Evolutionary conservation across 1,284 basidiomycete genomes (phyloP).

Genomic region (Inonotus obliquus): DNA sequence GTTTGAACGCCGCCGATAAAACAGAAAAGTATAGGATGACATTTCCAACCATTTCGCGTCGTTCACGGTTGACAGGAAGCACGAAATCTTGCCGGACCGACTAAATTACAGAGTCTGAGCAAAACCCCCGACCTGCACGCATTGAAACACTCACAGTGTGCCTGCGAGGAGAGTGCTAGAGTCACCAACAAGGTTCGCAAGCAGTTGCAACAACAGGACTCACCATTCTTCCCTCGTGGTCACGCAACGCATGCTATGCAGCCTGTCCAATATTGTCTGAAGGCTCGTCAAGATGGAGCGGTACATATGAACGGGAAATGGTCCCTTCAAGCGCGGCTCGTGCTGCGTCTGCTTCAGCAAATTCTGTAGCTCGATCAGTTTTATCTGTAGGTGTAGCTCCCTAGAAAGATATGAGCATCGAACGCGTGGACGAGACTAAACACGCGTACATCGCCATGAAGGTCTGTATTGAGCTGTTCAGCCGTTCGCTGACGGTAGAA

Average conservation of each 20-base stretch:
- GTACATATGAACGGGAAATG: slow-evolving; percentile 82
- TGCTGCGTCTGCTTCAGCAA: slow-evolving; percentile 85
- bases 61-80: slow-evolving; percentile 79
- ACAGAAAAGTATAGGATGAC: slow-evolving; percentile 90
- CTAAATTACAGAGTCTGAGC: slow-evolving; percentile 35
- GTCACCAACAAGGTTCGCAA: neutral
- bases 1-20: slow-evolving; percentile 79
- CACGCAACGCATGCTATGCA: slow-evolving; percentile 95
- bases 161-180: neutral
- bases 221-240: slow-evolving; percentile 92
- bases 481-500: slow-evolving; percentile 33
- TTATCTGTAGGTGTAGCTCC: slow-evolving; percentile 91
- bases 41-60: slow-evolving; percentile 91
- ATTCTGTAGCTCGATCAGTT: slow-evolving; percentile 78
- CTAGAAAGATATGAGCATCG: slow-evolving; percentile 36
- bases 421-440: slow-evolving; percentile 9
- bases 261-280: slow-evolving; percentile 83
- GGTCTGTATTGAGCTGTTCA: slow-evolving; percentile 67
- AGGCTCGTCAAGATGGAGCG: slow-evolving; percentile 79
- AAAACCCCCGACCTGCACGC: neutral
- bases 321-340: slow-evolving; percentile 92
- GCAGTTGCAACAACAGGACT: slow-evolving; percentile 23
- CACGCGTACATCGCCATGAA: slow-evolving; percentile 81
- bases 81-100: slow-evolving; percentile 83
- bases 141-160: neutral